Evolutionary conservation across 441 rosid species (phyloP), one percentile per base, ranked within the genome.

Genomic region (Populus hybrid): DNA sequence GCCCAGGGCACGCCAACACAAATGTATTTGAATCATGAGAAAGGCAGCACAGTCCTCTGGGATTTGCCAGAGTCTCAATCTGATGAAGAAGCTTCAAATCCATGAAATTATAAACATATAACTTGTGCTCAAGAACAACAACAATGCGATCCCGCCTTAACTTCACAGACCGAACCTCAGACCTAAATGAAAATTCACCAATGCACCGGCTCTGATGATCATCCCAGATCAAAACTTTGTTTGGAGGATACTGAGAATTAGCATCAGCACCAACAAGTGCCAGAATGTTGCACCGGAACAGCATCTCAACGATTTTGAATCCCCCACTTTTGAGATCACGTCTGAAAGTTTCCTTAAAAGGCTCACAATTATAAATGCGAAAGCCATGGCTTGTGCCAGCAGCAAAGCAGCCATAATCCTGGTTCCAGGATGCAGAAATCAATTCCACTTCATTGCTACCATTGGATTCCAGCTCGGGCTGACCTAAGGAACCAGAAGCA

Each of bases 251-350:
- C 78, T 88, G 96, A 36, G 97, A 90, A 85, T 92, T 90, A 68
- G 89, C 78, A 71, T 80, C 88, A 79, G 83, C 86, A 59, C 98
- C 98, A 74, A 91, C 97, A 20, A 95, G 99, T 2, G 97, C 99
- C 78, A 95, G 73, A 79, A 95, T 89, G 85, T 93, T 95, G 89
- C 90, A 88, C 6, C 96, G 88, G 86, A 95, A 93, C 77, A 95
- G 89, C 99, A 95, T 95, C 88, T 95, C 99, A 24, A 95, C 98
- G 75, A 91, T 89, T 78, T 85, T 90, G 82, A 95, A 92, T 23
- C 97, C 97, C 16, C 97, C 95, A 50, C 83, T 83, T 77, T 88
- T 87, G 18, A 91, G 79, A 79, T 92, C 92, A 26, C 95, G 84
- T 69, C 95, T 81, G 50, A 91, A 89, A 59, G 94, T 92, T 83